Base-by-base conservation (phyloP, 345 rosid genomes). In the Salix udensis region DNA sequence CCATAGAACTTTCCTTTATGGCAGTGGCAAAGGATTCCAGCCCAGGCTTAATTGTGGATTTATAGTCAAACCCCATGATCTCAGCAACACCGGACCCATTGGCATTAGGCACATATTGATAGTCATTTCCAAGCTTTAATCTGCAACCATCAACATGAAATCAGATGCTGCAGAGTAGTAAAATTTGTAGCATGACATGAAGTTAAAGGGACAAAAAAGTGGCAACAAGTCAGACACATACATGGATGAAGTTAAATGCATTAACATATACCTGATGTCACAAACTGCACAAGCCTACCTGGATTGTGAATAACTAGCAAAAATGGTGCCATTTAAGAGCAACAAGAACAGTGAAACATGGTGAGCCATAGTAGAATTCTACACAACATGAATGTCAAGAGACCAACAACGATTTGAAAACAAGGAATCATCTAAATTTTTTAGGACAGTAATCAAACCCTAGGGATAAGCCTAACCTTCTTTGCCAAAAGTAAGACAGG, bases 11-110 rank as follows among this genome's bases (percentile, higher is more conserved):
- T 82, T 75, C 87, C 78, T 90, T 95, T 66, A 85, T 77, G 0
- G 82, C 88, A 26, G 88, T 88, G 6, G 84, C 77, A 61, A 82
- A 78, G 31, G 87, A 86, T 76, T 82, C 83, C 14, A 95, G 88
- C 66, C 85, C 90, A 44, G 87, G 91, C 87, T 90, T 93, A 55
- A 93, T 80, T 30, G 78, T 76, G 34, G 86, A 81, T 76, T 90
- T 95, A 80, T 91, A 88, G 76, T 91, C 98, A 69, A 93, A 73
- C 44, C 98, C 97, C 91, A 91, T 86, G 48, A 95, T 90, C 80
- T 90, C 91, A 74, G 85, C 83, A 75, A 90, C 88, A 10, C 83
- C 78, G 72, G 88, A 78, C 15, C 94, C 98, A 30, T 83, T 85
- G 61, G 86, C 85, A 55, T 90, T 90, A 76, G 90, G 67, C 37